Percentiles rank a stretch among this genome's conserved stretches.
Conservation (phyloP, 2,329 filamentous ascomycete species). For the Madurella mycetomatis region DNA sequence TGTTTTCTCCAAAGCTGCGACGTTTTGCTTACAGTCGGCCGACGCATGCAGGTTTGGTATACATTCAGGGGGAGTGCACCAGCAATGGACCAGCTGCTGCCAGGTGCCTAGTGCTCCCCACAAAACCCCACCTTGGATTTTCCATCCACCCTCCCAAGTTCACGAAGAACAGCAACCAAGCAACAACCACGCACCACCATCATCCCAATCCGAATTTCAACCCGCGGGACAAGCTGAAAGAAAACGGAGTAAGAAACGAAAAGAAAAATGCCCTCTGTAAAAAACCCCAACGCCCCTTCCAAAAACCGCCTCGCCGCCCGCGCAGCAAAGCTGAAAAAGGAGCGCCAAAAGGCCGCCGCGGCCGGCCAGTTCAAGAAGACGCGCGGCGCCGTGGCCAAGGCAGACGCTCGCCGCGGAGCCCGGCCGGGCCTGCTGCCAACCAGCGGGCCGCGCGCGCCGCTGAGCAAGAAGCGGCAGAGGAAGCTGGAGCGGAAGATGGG, state of each 20-base stretch:
- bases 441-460: slow-evolving; percentile 47
- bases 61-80: too few species aligned
- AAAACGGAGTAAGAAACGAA: background rate
- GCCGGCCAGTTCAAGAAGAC: slow-evolving; percentile 22
- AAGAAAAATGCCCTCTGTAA: slow-evolving; percentile 49
- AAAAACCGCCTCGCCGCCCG: slow-evolving; percentile 49
- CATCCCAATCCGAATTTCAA: background rate
- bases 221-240: background rate
- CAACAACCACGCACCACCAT: background rate
- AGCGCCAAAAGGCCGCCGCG: slow-evolving; percentile 39
- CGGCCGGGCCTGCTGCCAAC: slow-evolving; percentile 50
- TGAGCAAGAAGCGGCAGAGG: slow-evolving; percentile 53
- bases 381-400: slow-evolving; percentile 24
- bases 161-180: too few species aligned
- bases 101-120: too few species aligned
- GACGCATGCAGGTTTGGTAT: too few species aligned
- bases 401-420: slow-evolving; percentile 46
- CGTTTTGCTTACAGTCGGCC: too few species aligned
- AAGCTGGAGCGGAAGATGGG: slow-evolving; percentile 53
- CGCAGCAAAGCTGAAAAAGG: slow-evolving; percentile 42
- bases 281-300: slow-evolving; percentile 55
- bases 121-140: background rate
- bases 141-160: too few species aligned
- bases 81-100: too few species aligned
- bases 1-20: too few species aligned